A percentile compares a stretch with the other conserved stretches of the same genome.
phyloP scores from a whole-genome alignment of 78 protist species.

The Guillardia theta region DNA sequence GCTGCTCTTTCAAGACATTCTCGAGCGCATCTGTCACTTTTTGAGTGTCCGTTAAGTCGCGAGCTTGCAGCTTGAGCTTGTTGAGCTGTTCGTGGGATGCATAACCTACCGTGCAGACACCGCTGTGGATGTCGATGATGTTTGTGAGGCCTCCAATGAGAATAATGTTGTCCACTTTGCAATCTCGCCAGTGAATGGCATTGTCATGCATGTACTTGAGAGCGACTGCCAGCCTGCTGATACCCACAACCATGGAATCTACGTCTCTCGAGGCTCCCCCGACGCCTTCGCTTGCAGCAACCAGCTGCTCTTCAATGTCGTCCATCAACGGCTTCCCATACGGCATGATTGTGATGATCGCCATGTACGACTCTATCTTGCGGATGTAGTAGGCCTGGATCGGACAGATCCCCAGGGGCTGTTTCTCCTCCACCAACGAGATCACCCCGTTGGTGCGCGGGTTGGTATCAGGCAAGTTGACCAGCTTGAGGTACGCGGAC shows the following conservation, averaged over 20 bases:
- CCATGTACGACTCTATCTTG: neutral
- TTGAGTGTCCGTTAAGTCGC: neutral
- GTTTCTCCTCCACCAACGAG: neutral
- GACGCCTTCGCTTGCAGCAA: neutral
- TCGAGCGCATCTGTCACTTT: neutral
- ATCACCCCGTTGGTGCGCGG: neutral
- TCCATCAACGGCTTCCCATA: neutral
- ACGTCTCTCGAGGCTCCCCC: neutral
- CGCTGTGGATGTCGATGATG: constrained; percentile 31
- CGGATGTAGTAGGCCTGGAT: neutral
- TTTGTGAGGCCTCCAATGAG: neutral
- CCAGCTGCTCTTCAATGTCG: neutral
- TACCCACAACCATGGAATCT: neutral
- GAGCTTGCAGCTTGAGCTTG: neutral
- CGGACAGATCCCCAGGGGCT: neutral
- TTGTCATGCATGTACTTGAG: neutral
- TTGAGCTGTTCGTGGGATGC: neutral
- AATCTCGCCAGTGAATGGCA: neutral
- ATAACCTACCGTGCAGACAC: neutral
- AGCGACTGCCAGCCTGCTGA: neutral
- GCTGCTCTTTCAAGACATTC: neutral
- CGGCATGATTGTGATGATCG: neutral
- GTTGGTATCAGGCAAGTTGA: neutral
- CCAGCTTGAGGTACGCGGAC: neutral
- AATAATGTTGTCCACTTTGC: neutral